phyloP scores from a whole-genome alignment of 2,329 filamentous ascomycete species.

The Trichoderma semiorbis region DNA sequence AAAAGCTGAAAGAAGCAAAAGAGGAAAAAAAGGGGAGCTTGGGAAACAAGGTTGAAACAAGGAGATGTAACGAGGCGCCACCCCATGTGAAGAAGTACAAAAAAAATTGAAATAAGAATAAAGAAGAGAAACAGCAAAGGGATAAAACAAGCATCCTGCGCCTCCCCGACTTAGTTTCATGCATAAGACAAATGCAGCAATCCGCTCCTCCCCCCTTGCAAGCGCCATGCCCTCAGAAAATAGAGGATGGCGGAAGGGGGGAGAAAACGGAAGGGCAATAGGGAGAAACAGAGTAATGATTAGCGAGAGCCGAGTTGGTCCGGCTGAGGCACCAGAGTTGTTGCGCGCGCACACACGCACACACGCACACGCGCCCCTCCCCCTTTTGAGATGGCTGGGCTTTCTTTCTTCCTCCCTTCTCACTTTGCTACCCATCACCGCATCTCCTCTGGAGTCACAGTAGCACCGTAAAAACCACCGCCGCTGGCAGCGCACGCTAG shows the following conservation, averaged over 20 bases:
- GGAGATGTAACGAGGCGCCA: constrained; percentile 1
- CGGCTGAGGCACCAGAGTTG: neutral
- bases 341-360: neutral
- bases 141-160: neutral
- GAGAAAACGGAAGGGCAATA: neutral
- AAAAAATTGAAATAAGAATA: neutral
- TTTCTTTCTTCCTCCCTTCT: neutral
- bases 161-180: constrained; percentile 3
- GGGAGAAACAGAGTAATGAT: neutral
- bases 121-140: neutral
- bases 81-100: neutral
- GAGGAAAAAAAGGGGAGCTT: neutral
- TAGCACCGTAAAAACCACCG: constrained; percentile 53
- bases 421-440: constrained; percentile 29
- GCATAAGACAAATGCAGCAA: constrained; percentile 3
- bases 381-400: neutral
- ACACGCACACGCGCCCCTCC: neutral
- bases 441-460: constrained; percentile 51
- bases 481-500: constrained; percentile 51
- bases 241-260: neutral
- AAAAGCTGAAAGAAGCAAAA: constrained; percentile 15
- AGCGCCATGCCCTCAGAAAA: neutral
- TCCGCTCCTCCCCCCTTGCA: neutral
- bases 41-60: neutral
- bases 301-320: neutral